Base-by-base conservation (phyloP, 192 early-diverging fungal genomes). In the Backusella luteola region DNA sequence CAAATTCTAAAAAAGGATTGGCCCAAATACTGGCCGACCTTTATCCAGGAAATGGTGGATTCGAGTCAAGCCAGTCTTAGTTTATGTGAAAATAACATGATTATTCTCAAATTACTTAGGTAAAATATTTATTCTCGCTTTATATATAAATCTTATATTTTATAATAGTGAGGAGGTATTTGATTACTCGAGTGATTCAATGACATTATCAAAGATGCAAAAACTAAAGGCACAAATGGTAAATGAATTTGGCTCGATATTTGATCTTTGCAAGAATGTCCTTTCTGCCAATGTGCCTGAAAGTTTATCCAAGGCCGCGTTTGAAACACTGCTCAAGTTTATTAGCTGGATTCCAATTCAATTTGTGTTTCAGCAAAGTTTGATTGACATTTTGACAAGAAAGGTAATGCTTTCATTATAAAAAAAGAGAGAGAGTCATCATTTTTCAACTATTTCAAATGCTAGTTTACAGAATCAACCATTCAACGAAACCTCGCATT, bases 1-100 rank as follows among this genome's bases (percentile, higher is more conserved):
- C 78, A 76, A 26, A 79, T 79, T 8, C 32, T 79, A 6, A 79
- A 79, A 34, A 79, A 79, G 34, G 78, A 79, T 32, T 79, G 78
- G 78, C 78, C 73, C 11, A 59, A 79, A 17, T 52, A 79, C 29
- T 79, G 78, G 78, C 73, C 78, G 17, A 34, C 26, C 6, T 75
- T 79, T 52, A 79, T 79, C 29, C 41, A 36, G 3, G 78, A 79
- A 46, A 59, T 79, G 11, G 73, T 79, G 1, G 78, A 49, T 12
- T 67, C 78, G 0, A 79, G 78, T 35, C 72, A 66, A 12, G 69
- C 73, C 3, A 70, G 68, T 59, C 66, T 69, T 3, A 32, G 21
- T 36, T 59, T 79, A 42, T 79, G 78, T 34, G 78, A 79, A 46
- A 79, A 79, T 9, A 79, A 75, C 29, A 73, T 79, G 78, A 73